Evolutionary conservation across 192 early-diverging fungal genomes (phyloP), one percentile per base, ranked within the genome.

Genomic region (Neocallimastix lanati): DNA sequence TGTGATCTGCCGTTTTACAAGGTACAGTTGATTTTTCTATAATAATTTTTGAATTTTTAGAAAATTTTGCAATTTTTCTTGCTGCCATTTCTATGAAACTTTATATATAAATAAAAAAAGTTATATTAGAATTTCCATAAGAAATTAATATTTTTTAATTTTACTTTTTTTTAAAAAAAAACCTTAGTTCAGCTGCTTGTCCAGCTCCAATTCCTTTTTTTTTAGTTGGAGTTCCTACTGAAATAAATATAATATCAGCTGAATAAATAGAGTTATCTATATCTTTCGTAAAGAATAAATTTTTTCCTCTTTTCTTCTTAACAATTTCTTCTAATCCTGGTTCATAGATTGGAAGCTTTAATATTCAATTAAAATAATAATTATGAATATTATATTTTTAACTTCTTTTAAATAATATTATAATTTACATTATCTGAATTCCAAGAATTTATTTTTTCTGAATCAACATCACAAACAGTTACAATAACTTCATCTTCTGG

Each of bases 11-110:
- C 29, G 96, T 96, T 78, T 93, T 88, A 84, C 96, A 97, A 35
- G 96, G 96, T 16, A 97, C 96, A 50, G 96, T 98, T 5, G 94
- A 96, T 86, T 95, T 96, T 84, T 95, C 95, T 76, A 98, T 91
- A 13, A 98, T 93, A 79, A 98, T 94, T 85, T 96, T 96, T 84
- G 91, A 88, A 77, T 86, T 88, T 76, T 80, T 90, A 7, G 95
- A 91, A 27, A 94, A 91, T 58, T 89, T 84, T 12, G 96, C 96
- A 82, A 98, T 96, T 80, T 89, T 85, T 58, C 91, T 88, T 29
- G 93, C 92, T 79, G 95, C 95, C 35, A 89, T 80, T 85, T 95
- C 93, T 78, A 98, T 86, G n/a, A n/a, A n/a, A n/a, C n/a, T n/a
- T n/a, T n/a, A n/a, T n/a, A n/a, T n/a, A n/a, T n/a, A n/a, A n/a